A percentile compares a stretch with the other conserved stretches of the same genome.
These are phyloP conservation scores for Aschersonia sp. DNA, from an alignment of 2,329 filamentous ascomycete genomes.

Conservation along the genomic window DNA sequence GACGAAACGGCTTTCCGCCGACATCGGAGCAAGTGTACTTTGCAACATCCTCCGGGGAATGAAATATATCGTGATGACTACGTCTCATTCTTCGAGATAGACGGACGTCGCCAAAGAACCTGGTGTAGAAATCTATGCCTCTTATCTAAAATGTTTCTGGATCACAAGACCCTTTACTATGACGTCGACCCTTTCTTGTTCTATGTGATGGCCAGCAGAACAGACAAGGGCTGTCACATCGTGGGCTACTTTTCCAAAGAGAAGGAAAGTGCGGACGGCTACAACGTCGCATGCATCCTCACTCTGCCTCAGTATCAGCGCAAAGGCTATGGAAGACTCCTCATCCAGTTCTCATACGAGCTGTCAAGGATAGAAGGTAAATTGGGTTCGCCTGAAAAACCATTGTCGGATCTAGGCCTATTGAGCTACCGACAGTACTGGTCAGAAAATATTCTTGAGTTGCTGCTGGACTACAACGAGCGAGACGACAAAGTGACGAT, in stretches of 20 bases:
- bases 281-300: slow-evolving; percentile 96
- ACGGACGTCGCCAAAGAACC: slow-evolving; percentile 82
- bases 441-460: slow-evolving; percentile 85
- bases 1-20: slow-evolving; percentile 69
- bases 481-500: slow-evolving; percentile 64
- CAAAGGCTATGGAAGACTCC: slow-evolving; percentile 79
- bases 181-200: slow-evolving; percentile 99
- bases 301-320: slow-evolving; percentile 93
- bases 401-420: slow-evolving; percentile 82
- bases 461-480: slow-evolving; percentile 62
- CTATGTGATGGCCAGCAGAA: slow-evolving; percentile 89
- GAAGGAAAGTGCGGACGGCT: slow-evolving; percentile 91
- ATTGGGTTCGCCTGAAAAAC: slow-evolving; percentile 91
- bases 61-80: slow-evolving; percentile 95
- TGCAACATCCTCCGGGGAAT: slow-evolving; percentile 89
- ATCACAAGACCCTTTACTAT: slow-evolving; percentile 97
- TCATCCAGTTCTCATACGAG: slow-evolving; percentile 97
- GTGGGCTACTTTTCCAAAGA: slow-evolving; percentile 99
- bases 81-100: slow-evolving; percentile 94
- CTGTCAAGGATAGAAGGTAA: slow-evolving; percentile 91
- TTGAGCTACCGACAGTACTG: slow-evolving; percentile 95
- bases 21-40: slow-evolving; percentile 77
- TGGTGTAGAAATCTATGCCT: slow-evolving; percentile 96
- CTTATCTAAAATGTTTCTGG: slow-evolving; percentile 88
- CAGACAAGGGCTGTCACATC: slow-evolving; percentile 82